phyloP scores from a whole-genome alignment of 225 moss, liverwort and hornwort genomes.

The Takakia lepidozioides region DNA sequence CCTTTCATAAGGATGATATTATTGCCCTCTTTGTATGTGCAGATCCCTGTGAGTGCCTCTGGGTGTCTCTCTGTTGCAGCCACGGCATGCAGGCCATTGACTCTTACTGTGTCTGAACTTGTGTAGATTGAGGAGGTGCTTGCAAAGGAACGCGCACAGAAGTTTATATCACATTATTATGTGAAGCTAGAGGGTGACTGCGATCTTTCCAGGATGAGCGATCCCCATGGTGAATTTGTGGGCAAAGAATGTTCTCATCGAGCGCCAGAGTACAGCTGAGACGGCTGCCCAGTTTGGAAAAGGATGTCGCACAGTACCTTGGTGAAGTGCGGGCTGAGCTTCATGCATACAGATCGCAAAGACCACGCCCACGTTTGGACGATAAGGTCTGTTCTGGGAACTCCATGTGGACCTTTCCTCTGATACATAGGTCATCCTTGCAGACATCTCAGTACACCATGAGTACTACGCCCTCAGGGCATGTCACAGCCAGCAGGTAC shows the following conservation, averaged over 20 bases:
- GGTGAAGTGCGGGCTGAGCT: conserved; percentile 69
- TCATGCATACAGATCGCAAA: conserved; percentile 45
- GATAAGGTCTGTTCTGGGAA: too few species aligned
- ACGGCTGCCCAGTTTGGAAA: conserved; percentile 67
- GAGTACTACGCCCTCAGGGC: too few species aligned
- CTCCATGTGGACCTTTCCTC: too few species aligned
- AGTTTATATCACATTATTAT: conserved; percentile 67
- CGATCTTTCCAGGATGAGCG: conserved; percentile 91
- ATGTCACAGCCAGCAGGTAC: too few species aligned
- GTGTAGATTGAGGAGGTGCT: conserved; percentile 83
- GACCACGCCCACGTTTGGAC: conserved; percentile 86
- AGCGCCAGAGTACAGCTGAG: conserved; percentile 52
- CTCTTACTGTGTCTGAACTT: too few species aligned
- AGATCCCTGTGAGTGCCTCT: too few species aligned
- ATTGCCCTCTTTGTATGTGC: too few species aligned
- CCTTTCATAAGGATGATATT: too few species aligned
- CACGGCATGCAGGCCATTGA: too few species aligned
- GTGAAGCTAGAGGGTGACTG: conserved; percentile 91
- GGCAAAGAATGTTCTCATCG: conserved; percentile 91
- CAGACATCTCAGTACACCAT: too few species aligned
- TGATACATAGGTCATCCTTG: too few species aligned
- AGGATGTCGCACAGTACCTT: conserved; percentile 53
- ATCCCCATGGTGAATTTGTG: conserved; percentile 82
- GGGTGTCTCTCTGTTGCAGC: too few species aligned
- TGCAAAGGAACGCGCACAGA: conserved; percentile 65